Conservation (phyloP, 805 yeast species). For the Suhomyces pyralidae region DNA sequence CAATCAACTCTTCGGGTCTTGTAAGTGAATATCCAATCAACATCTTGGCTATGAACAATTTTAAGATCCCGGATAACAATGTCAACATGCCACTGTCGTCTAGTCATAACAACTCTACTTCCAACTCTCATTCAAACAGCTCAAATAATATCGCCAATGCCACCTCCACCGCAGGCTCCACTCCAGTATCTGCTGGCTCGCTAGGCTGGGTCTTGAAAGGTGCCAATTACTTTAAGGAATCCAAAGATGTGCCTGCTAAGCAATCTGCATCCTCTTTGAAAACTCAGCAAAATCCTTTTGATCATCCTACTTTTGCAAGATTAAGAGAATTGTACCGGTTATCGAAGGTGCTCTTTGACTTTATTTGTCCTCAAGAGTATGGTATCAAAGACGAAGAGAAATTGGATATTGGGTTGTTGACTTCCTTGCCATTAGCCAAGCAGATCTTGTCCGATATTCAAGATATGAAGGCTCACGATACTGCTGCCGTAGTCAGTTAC, state of each 20-base stretch:
- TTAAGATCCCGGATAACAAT: slow-evolving; percentile 51
- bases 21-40: slow-evolving; percentile 74
- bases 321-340: slow-evolving; percentile 84
- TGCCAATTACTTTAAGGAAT: slow-evolving; percentile 24
- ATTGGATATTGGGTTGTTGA: slow-evolving; percentile 89
- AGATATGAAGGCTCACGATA: slow-evolving; percentile 70
- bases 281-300: slow-evolving; percentile 50
- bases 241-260: slow-evolving; percentile 15
- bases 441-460: slow-evolving; percentile 80
- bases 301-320: slow-evolving; percentile 72
- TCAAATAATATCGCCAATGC: slow-evolving; percentile 18
- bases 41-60: slow-evolving; percentile 71
- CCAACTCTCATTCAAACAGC: slow-evolving; percentile 11
- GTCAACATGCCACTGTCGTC: slow-evolving; percentile 12
- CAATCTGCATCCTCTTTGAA: slow-evolving; percentile 10
- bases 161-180: slow-evolving; percentile 12
- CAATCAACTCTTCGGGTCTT: slow-evolving; percentile 49
- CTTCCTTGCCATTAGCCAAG: slow-evolving; percentile 89
- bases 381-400: slow-evolving; percentile 96
- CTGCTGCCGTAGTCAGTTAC: slow-evolving; percentile 83
- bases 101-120: slow-evolving; percentile 17
- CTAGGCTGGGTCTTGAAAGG: slow-evolving; percentile 68
- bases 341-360: slow-evolving; percentile 92
- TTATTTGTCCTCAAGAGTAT: slow-evolving; percentile 97
- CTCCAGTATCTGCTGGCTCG: slow-evolving; percentile 55